A percentile compares a stretch with the other conserved stretches of the same genome.
These are phyloP conservation scores for Colletotrichum noveboracense DNA, from an alignment of 2,329 filamentous ascomycete species.

Conservation along the genomic window DNA sequence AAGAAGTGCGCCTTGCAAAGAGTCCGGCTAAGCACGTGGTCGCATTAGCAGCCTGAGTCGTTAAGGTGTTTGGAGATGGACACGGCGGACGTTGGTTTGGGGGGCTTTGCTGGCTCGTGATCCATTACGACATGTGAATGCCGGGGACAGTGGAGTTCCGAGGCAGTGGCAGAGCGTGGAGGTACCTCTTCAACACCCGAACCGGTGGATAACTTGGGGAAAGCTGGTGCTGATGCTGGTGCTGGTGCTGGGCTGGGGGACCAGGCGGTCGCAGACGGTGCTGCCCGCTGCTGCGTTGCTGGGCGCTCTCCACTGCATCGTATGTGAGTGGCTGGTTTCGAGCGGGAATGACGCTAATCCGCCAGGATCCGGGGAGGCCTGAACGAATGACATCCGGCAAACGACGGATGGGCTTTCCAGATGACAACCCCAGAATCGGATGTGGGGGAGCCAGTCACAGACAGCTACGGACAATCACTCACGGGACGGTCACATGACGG, in stretches of 20 bases:
- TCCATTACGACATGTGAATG: slow-evolving; percentile 23
- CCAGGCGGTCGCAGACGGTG: background rate
- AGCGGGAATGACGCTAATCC: slow-evolving; percentile 5
- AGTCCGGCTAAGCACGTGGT: slow-evolving; percentile 13
- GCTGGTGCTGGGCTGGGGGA: background rate
- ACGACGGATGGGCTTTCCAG: background rate
- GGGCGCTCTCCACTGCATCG: background rate
- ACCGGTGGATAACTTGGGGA: slow-evolving; percentile 21
- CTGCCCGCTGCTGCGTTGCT: background rate
- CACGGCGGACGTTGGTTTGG: background rate
- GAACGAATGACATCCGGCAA: slow-evolving; percentile 3
- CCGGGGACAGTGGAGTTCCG: slow-evolving; percentile 20
- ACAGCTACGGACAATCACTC: background rate
- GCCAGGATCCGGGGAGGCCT: background rate
- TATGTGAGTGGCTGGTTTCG: slow-evolving; percentile 15
- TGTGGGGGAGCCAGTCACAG: background rate
- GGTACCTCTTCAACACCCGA: slow-evolving; percentile 9
- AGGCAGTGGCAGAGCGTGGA: slow-evolving; percentile 8
- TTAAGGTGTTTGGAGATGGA: background rate
- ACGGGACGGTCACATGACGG: slow-evolving; percentile 14
- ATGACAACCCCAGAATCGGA: background rate
- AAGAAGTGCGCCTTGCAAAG: background rate
- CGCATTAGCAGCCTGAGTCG: slow-evolving; percentile 15
- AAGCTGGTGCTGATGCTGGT: background rate
- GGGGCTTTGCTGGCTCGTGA: slow-evolving; percentile 17